Base-by-base conservation (phyloP, 441 rosid species). In the Gossypium armourianum region DNA sequence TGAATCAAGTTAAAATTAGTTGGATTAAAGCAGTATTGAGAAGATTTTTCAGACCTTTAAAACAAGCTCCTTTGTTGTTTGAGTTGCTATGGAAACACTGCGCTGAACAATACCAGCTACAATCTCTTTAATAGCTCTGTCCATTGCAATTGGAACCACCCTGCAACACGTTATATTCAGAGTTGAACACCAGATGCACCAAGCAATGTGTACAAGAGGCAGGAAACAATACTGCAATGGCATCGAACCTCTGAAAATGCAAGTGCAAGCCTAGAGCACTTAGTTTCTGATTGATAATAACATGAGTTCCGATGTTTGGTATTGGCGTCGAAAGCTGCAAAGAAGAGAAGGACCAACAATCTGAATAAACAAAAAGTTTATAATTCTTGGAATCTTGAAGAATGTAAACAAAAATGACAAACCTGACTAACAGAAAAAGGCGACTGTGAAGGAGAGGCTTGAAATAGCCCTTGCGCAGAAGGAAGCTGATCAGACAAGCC, bases 21-120 rank as follows among this genome's bases (percentile, higher is more conserved):
- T 26, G 53, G 62, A 54, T 12, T 29, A 32, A 69, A 17, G 43
- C 58, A 32, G 12, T 8, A 24, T 62, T 72, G 10, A 56, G 23
- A 68, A 70, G 63, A 70, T 62, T 47, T 40, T 43, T 63, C 79
- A 73, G 74, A 95, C 99, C 98, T 96, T 96, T 69, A 96, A 79
- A 74, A 96, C 99, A 78, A 96, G 98, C 78, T 96, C 99, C 78
- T 96, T 96, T 36, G 98, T 92, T 56, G 99, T 96, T 78, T 91
- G 98, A 68, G 96, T 91, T 63, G 99, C 98, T 79, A 96, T 90
- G 43, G 96, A 91, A 80, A 93, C 97, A 80, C 99, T 92, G 68
- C 96, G 91, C 80, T 93, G 99, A 84, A 93, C 98, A 79, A 93
- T 93, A 72, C 93, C 87, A 76, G 90, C 71, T 65, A 96, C 97